Base-by-base conservation (phyloP, 1,139 yeast species). In the Pneumocystis oryctolagi region DNA sequence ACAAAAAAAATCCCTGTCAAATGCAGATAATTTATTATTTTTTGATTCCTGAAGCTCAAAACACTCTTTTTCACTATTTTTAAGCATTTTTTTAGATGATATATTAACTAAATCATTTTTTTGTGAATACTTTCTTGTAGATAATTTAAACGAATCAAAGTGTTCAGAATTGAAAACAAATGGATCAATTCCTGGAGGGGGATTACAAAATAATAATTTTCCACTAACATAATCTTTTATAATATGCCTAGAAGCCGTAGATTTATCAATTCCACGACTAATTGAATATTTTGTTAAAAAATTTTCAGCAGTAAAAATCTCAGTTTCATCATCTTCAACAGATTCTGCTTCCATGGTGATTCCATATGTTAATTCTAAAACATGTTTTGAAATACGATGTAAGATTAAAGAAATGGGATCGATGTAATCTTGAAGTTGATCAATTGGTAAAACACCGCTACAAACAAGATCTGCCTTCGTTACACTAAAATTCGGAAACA, bases 381-480 rank as follows among this genome's bases (percentile, higher is more conserved):
- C 89, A 72, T 76, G 87, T 71, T 89, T 89, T 35, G 99, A 98
- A 64, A 94, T 82, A 71, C 98, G 80, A 71, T 87, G 87, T 62
- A 94, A 84, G 18, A 92, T 94, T 53, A 94, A 77, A 61, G 90
- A 84, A 3, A 84, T 80, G 9, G 99, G 98, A 0, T 96, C 95
- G n/a, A 94, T 84, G 73, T 83, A 85, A 71, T 94, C 98, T 72
- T 97, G 82, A 66, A 94, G 80, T 75, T 94, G 98, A 76, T 94
- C 98, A 70, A 94, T 92, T 28, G 99, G 98, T 65, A 94, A 79
- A 12, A 94, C 96, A 80, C 99, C 99, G 72, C 89, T 89, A 77
- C 97, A 89, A 0, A 94, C 98, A 70, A 94, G 81, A 71, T 94
- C 99, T 69, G 96, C 97, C 71, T 90, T 89, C 32, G 97, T 88